Evolutionary conservation across 2,329 filamentous ascomycete species (phyloP), one percentile per base, ranked within the genome.

Genomic region (Verruconis gallopava): DNA sequence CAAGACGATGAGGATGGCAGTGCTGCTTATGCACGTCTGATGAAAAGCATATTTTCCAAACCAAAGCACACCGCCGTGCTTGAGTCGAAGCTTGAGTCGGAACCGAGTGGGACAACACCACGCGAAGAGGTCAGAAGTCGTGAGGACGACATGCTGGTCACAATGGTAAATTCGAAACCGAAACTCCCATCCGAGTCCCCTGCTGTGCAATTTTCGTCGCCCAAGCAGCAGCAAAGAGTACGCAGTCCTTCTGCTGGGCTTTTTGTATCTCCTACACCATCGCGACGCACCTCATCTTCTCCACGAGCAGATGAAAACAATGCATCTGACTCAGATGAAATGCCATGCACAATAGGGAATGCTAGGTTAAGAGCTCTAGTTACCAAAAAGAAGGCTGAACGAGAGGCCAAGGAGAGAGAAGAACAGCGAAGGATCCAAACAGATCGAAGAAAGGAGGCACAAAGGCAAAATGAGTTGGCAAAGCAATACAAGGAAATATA

Each of bases 341-440:
- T 42, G 4, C 40, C 40, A 6, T 20, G 22, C 30, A 36, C 30
- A 21, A 20, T 36, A 4, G n/a, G 30, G 3, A 42, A 52, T 38
- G 66, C 73, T 32, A 75, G 79, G 4, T 79, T 93, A 52, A 67
- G 77, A 46, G 81, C 79, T 5, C 72, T 93, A 0, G 72, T 91
- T 9, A 76, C 77, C 36, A 73, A 76, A 51, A 91, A 89, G 54
- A 74, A 78, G 38, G 71, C 78, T 47, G 80, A 91, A 54, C 72
- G 80, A 5, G 63, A 78, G 25, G 79, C 74, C 3, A 61, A 49
- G 64, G 61, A 52, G 58, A 56, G 47, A 59, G 51, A 71, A 46
- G 66, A 30, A 46, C 17, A 19, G n/a, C 36, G 37, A 11, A 41
- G 47, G 21, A 18, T 3, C 4, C 21, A 22, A 2, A 46, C 48